Base-by-base conservation (phyloP, 495 filamentous ascomycete species). In the Penicillium maclennaniae region DNA sequence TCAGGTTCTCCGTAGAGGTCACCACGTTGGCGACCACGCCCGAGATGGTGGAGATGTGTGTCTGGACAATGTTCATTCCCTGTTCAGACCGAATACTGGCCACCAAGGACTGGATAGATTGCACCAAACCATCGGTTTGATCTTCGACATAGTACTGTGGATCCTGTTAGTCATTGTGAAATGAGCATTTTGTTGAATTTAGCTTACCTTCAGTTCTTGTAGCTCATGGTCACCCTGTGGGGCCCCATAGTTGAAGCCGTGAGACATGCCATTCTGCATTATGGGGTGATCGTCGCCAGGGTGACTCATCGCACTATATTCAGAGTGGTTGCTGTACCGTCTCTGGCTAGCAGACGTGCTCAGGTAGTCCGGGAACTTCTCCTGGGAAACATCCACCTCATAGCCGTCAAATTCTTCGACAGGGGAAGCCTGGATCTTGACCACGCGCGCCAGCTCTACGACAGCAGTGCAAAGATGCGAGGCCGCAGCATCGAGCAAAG, bases 401-500 rank as follows among this genome's bases (percentile, higher is more conserved):
- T 91, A 88, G 17, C 89, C 86, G 41, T 92, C 86, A 16, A 89
- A 64, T 57, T 93, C 90, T 27, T 84, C 84, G 0, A 75, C 76
- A 5, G 85, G 80, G 1, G 88, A 92, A 7, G 87, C 76, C 15
- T 87, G 79, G 53, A 98, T 87, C 71, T 96, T 96, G 55, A 90
- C 91, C 9, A 82, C 72, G 42, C 86, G 85, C 27, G 96, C 73
- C 16, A 97, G 74, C 56, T 96, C 93, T 19, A 98, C 86, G 7
- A 97, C 80, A 3, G 89, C 85, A 6, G 88, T 83, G 9, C 87
- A 87, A 20, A 98, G 74, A 71, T 98, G 91, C 14, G 88, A 92
- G n/a, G 92, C 92, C 8, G 93, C 93, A 10, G 93, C 93, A 71
- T 98, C 93, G 15, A 98, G 76, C 19, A 98, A 71, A 3, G 89